These are phyloP conservation scores for Amaranthus tricolor DNA, from an alignment of 179 eudicot species.

Conservation along the genomic window DNA sequence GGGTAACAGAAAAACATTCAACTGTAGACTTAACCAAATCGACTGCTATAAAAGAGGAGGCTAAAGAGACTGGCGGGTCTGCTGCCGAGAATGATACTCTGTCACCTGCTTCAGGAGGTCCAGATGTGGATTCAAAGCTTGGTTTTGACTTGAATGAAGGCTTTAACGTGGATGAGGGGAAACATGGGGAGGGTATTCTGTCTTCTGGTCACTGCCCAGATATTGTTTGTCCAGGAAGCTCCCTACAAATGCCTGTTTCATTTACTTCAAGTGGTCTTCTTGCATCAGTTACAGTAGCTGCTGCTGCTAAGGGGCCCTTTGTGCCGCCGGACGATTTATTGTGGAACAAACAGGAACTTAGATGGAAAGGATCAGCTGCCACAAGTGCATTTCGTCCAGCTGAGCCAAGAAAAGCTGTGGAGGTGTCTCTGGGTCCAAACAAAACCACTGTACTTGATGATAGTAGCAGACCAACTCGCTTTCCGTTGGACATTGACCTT, in stretches of 20 bases:
- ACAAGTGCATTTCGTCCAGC: constrained; percentile 99
- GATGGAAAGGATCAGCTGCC: constrained; percentile 98
- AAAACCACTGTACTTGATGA: constrained; percentile 31
- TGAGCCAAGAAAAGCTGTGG: constrained; percentile 70
- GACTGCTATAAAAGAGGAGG: constrained; percentile 23
- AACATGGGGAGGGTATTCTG: constrained; percentile 32
- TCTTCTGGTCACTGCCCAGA: constrained; percentile 18
- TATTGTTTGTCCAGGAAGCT: constrained; percentile 29
- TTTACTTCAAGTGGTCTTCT: constrained; percentile 39
- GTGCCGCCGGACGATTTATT: constrained; percentile 67
- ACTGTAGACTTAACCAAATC: constrained; percentile 5
- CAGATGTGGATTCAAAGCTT: constrained; percentile 43
- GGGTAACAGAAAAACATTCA: background rate
- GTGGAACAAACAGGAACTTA: constrained; percentile 65
- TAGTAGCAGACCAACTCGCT: constrained; percentile 42
- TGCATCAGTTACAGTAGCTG: constrained; percentile 71
- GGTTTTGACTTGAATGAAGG: constrained; percentile 95
- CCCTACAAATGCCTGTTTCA: constrained; percentile 38
- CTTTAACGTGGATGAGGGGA: constrained; percentile 66
- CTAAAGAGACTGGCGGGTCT: constrained; percentile 17
- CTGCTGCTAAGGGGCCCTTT: constrained; percentile 91
- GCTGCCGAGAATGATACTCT: constrained; percentile 26
- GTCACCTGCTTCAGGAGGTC: constrained; percentile 29
- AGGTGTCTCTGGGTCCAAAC: constrained; percentile 28
- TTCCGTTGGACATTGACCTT: constrained; percentile 61